Evolutionary conservation across 1,139 yeast genomes (phyloP).

Genomic region (Saccharomyces uvarum): DNA sequence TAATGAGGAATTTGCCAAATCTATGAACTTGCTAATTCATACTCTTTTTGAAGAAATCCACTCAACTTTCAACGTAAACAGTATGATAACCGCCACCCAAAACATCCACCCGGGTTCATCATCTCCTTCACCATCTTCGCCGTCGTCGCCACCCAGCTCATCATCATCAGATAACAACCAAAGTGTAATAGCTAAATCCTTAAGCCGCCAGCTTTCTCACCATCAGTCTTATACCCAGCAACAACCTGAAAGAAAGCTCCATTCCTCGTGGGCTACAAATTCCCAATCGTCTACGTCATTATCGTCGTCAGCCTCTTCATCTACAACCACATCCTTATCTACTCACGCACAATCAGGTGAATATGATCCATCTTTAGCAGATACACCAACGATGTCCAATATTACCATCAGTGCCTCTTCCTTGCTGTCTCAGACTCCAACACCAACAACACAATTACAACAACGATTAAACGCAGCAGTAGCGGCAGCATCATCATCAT

Average conservation of each 20-base stretch:
- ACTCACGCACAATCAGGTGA: background rate
- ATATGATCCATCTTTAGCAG: background rate
- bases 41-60: constrained; percentile 16
- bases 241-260: background rate
- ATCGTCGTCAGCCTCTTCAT: background rate
- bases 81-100: constrained; percentile 9
- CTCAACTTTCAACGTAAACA: constrained; percentile 12
- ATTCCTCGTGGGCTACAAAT: background rate
- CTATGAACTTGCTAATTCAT: constrained; percentile 4
- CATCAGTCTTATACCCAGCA: background rate
- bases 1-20: constrained; percentile 3
- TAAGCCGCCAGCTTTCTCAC: background rate
- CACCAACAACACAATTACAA: background rate
- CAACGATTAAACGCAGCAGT: background rate
- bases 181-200: background rate
- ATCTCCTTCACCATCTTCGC: background rate
- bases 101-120: background rate
- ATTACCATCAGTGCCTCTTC: background rate
- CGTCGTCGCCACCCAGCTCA: background rate
- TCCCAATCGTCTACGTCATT: background rate
- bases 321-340: background rate
- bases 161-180: background rate
- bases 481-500: background rate
- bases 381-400: background rate
- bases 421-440: background rate